Conservation (phyloP, 169 alveolate species). For the Plasmodium yoelii region DNA sequence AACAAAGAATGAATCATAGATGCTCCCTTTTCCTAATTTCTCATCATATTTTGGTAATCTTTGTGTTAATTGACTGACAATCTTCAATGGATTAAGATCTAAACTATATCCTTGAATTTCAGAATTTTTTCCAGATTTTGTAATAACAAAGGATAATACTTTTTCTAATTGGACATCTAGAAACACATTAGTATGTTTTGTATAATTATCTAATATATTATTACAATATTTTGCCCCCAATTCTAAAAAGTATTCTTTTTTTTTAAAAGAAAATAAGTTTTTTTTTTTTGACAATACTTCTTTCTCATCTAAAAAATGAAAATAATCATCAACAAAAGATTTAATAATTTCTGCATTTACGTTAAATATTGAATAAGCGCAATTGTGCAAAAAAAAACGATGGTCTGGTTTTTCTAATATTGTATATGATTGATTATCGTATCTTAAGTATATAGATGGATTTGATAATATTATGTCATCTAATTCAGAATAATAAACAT, state of each 20-base stretch:
- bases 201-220: conserved; percentile 58
- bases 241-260: conserved; percentile 62
- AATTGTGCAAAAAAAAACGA: conserved; percentile 48
- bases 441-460: conserved; percentile 66
- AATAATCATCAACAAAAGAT: conserved; percentile 57
- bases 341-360: conserved; percentile 55
- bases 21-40: conserved; percentile 4
- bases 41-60: conserved; percentile 36
- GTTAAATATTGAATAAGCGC: conserved; percentile 70
- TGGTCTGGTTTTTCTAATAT: conserved; percentile 72
- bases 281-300: conserved; percentile 47
- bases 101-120: conserved; percentile 74
- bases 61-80: conserved; percentile 36
- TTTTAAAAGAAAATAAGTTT: conserved; percentile 35
- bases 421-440: conserved; percentile 61
- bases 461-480: conserved; percentile 43
- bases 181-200: conserved; percentile 45
- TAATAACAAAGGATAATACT: conserved; percentile 51
- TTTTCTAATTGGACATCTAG: conserved; percentile 68
- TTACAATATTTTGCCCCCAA: conserved; percentile 74
- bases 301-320: conserved; percentile 42
- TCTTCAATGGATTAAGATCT: conserved; percentile 32
- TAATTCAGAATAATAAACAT: conserved; percentile 39
- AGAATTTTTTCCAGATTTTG: conserved; percentile 65
- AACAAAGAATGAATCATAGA: conserved; percentile 65